Conservation (phyloP, 192 early-diverging fungal species). For the Coemansia sp. region DNA sequence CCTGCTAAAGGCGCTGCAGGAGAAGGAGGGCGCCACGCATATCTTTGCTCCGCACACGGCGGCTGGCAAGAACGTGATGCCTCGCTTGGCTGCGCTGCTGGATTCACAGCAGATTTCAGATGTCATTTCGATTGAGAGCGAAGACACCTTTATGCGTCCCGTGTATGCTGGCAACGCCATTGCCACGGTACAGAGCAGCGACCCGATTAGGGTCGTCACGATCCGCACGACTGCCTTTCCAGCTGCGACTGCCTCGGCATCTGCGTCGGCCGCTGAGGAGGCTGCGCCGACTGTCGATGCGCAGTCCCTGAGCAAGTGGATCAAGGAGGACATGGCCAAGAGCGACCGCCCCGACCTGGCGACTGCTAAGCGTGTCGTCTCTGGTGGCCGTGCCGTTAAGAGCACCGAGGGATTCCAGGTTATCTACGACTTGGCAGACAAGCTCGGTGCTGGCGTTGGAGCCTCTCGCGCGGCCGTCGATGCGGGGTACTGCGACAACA, state of each 20-base stretch:
- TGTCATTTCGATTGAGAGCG: slow-evolving; percentile 74
- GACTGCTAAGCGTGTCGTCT: slow-evolving; percentile 85
- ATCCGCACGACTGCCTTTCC: slow-evolving; percentile 92
- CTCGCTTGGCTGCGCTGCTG: slow-evolving; percentile 89
- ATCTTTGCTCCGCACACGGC: slow-evolving; percentile 87
- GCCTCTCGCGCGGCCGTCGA: slow-evolving; percentile 98
- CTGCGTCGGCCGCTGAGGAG: slow-evolving; percentile 66
- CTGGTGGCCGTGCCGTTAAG: slow-evolving; percentile 97
- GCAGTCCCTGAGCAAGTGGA: slow-evolving; percentile 70
- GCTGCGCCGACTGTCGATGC: slow-evolving; percentile 68
- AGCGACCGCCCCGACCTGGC: slow-evolving; percentile 94
- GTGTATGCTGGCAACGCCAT: slow-evolving; percentile 99
- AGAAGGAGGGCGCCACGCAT: slow-evolving; percentile 80
- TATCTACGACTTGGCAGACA: slow-evolving; percentile 92
- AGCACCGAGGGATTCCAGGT: slow-evolving; percentile 91
- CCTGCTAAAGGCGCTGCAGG: slow-evolving; percentile 67
- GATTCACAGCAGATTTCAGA: slow-evolving; percentile 94
- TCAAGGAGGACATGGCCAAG: slow-evolving; percentile 89
- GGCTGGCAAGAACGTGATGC: slow-evolving; percentile 93
- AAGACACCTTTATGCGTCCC: slow-evolving; percentile 92
- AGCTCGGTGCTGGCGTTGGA: slow-evolving; percentile 93
- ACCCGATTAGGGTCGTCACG: slow-evolving; percentile 86
- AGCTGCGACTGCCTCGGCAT: slow-evolving; percentile 57
- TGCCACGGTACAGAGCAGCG: slow-evolving; percentile 91
- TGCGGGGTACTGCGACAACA: slow-evolving; percentile 95